Evolutionary conservation across 805 yeast species (phyloP).

Genomic region (Pichia occidentalis): DNA sequence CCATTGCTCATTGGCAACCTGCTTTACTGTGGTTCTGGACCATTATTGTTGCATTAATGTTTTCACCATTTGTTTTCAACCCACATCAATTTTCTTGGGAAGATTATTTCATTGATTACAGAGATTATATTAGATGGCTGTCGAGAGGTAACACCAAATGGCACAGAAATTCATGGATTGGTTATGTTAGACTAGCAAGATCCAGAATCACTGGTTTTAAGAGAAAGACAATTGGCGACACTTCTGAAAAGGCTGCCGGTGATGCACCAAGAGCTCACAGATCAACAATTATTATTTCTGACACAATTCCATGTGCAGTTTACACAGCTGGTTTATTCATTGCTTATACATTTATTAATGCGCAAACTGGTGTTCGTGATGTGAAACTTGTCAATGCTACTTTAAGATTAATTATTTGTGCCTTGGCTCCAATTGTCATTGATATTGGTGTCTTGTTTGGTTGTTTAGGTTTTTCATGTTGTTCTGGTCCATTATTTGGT

Average conservation of each 20-base stretch:
- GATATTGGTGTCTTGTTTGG: conserved; percentile 79
- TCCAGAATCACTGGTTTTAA: conserved; percentile 83
- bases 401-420: conserved; percentile 67
- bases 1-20: conserved; percentile 83
- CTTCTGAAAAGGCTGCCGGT: conserved; percentile 77
- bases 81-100: conserved; percentile 97
- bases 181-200: conserved; percentile 74
- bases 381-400: conserved; percentile 57
- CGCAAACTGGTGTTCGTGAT: conserved; percentile 72
- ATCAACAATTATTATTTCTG: conserved; percentile 63
- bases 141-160: conserved; percentile 87
- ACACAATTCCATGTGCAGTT: conserved; percentile 60
- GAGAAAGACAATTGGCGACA: conserved; percentile 65
- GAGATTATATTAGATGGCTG: conserved; percentile 86
- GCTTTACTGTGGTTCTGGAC: conserved; percentile 98
- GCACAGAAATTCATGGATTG: conserved; percentile 88
- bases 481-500: conserved; percentile 94
- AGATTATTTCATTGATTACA: conserved; percentile 93
- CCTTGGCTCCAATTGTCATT: conserved; percentile 86
- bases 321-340: conserved; percentile 76
- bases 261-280: conserved; percentile 80
- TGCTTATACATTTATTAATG: conserved; percentile 76
- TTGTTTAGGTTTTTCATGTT: conserved; percentile 81
- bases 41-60: conserved; percentile 75
- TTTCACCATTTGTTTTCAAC: conserved; percentile 91